Conservation (phyloP, 257 asterid species). For the Mentha longifolia region DNA sequence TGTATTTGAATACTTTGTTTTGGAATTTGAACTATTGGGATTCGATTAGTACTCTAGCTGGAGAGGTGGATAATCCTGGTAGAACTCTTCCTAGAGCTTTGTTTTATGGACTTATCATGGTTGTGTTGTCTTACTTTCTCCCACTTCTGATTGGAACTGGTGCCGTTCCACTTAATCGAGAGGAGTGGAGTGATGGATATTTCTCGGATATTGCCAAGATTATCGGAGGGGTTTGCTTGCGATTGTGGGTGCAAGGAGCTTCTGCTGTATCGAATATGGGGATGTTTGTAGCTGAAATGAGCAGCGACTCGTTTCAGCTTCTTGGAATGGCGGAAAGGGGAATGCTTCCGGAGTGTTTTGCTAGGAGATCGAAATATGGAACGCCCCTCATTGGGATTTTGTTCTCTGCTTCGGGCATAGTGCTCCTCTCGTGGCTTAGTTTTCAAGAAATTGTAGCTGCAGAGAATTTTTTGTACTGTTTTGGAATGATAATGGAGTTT, state of each 20-base stretch:
- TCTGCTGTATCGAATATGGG: constrained; percentile 78
- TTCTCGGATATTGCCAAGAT: constrained; percentile 65
- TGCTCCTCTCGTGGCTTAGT: constrained; percentile 73
- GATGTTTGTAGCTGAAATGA: constrained; percentile 74
- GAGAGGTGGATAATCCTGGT: constrained; percentile 66
- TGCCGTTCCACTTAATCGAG: constrained; percentile 57
- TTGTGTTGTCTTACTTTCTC: constrained; percentile 52
- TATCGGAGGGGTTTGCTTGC: constrained; percentile 70
- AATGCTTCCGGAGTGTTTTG: constrained; percentile 61
- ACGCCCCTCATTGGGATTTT: constrained; percentile 60
- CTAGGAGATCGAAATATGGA: constrained; percentile 57
- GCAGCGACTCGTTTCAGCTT: constrained; percentile 76
- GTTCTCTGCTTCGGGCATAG: constrained; percentile 63
- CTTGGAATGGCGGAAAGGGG: constrained; percentile 76
- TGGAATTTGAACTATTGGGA: constrained; percentile 87
- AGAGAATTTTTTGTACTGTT: constrained; percentile 67
- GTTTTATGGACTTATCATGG: constrained; percentile 64
- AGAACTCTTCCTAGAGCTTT: constrained; percentile 66
- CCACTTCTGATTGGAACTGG: constrained; percentile 71
- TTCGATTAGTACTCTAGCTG: constrained; percentile 61
- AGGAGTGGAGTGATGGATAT: constrained; percentile 67
- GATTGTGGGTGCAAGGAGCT: constrained; percentile 70
- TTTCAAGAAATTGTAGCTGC: constrained; percentile 77
- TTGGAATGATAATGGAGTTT: constrained; percentile 70
- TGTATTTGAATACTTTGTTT: constrained; percentile 61